These are phyloP conservation scores for Xylaria sp. DNA, from an alignment of 2,329 filamentous ascomycete genomes.

Conservation along the genomic window DNA sequence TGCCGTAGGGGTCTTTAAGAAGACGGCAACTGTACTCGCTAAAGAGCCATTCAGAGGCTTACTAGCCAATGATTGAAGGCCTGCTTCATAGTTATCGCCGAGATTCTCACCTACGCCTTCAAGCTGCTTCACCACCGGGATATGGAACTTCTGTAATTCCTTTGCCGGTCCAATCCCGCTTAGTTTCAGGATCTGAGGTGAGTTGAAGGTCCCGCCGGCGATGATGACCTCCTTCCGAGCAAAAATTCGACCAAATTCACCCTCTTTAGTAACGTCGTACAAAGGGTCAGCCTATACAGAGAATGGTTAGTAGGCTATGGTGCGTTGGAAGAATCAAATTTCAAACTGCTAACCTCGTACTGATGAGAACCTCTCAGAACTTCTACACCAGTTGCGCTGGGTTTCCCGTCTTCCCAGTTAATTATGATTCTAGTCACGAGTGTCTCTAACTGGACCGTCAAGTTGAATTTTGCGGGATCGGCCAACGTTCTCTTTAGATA, in stretches of 20 bases:
- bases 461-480: slow-evolving; percentile 57
- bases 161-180: slow-evolving; percentile 58
- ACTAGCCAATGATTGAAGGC: slow-evolving; percentile 44
- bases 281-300: slow-evolving; percentile 47
- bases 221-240: slow-evolving; percentile 59
- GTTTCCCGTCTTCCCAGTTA: slow-evolving; percentile 40
- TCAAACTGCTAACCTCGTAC: slow-evolving; percentile 43
- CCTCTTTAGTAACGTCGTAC: slow-evolving; percentile 47
- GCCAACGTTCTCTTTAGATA: slow-evolving; percentile 60
- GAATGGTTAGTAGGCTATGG: slow-evolving; percentile 3
- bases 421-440: slow-evolving; percentile 48
- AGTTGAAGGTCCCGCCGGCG: slow-evolving; percentile 62
- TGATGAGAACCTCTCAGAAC: slow-evolving; percentile 48
- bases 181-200: slow-evolving; percentile 62
- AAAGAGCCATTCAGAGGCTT: slow-evolving; percentile 44
- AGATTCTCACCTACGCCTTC: slow-evolving; percentile 64
- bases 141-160: slow-evolving; percentile 57
- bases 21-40: slow-evolving; percentile 48
- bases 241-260: slow-evolving; percentile 43
- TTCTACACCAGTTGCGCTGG: slow-evolving; percentile 47
- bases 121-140: slow-evolving; percentile 57
- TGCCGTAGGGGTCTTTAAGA: slow-evolving; percentile 48
- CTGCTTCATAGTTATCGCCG: slow-evolving; percentile 57
- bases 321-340: background rate
- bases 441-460: slow-evolving; percentile 51